Conservation (phyloP, 805 yeast species). For the Tetrapisispora arboricola region DNA sequence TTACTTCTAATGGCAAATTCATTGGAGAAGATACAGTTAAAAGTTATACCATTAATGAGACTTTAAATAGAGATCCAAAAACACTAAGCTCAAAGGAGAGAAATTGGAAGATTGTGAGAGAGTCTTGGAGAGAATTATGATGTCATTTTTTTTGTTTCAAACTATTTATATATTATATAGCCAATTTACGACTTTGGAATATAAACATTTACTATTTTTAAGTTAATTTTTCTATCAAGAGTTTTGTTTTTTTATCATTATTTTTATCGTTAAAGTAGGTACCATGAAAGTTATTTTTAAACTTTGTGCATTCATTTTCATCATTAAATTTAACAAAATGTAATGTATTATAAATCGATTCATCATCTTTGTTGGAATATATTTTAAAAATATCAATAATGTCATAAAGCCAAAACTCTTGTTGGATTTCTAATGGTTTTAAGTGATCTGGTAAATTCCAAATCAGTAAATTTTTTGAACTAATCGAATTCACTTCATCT, state of each 20-base stretch:
- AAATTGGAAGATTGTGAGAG: slow-evolving; percentile 51
- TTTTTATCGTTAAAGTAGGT: slow-evolving; percentile 9
- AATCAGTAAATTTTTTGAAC: slow-evolving; percentile 17
- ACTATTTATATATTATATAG: slow-evolving; percentile 2
- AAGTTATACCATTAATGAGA: slow-evolving; percentile 14
- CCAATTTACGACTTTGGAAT: too few relatives aligned
- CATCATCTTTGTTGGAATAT: slow-evolving; percentile 14
- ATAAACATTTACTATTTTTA: not conserved
- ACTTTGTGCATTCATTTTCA: slow-evolving; percentile 37
- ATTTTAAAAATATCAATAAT: slow-evolving; percentile 21
- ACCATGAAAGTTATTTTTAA: slow-evolving; percentile 46
- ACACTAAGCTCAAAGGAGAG: slow-evolving; percentile 13
- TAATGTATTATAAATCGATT: slow-evolving; percentile 13
- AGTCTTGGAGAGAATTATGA: slow-evolving; percentile 50
- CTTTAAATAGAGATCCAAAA: slow-evolving; percentile 9
- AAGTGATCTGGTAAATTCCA: slow-evolving; percentile 24
- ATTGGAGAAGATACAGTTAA: not conserved
- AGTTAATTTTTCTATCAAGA: slow-evolving; percentile 16
- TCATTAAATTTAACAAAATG: slow-evolving; percentile 33
- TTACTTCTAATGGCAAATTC: not conserved
- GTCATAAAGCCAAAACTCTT: slow-evolving; percentile 25
- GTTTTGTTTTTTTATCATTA: slow-evolving; percentile 6
- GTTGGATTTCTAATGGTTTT: slow-evolving; percentile 10
- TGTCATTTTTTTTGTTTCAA: slow-evolving; percentile 25
- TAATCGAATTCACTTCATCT: slow-evolving; percentile 8